phyloP scores from a whole-genome alignment of 345 rosid species.

The Raphanus raphanistrum region DNA sequence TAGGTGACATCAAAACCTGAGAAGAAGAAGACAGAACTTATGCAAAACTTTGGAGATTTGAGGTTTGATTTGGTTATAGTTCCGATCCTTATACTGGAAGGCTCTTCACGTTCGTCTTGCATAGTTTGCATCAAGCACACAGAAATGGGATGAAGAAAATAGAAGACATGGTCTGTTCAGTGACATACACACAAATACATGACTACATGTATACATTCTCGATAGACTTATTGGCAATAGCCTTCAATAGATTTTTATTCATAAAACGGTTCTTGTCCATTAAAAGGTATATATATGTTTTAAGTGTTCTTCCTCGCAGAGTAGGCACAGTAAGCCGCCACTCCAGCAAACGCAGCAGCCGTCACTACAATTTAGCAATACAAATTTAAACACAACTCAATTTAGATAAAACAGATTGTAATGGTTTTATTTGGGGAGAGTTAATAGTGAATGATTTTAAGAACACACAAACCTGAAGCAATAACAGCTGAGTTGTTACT shows the following conservation, averaged over 20 bases:
- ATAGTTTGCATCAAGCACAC: no score
- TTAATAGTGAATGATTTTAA: not conserved
- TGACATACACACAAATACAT: not conserved
- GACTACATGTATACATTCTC: constrained; percentile 2
- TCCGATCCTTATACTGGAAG: no score
- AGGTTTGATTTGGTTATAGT: no score
- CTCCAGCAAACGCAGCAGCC: constrained; percentile 42
- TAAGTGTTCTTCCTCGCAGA: constrained; percentile 35
- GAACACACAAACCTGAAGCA: constrained; percentile 37
- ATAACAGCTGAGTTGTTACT: constrained; percentile 32
- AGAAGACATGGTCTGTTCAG: constrained; percentile 11
- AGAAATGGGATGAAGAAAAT: constrained; percentile 21
- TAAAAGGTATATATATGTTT: not conserved
- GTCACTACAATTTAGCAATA: constrained; percentile 25
- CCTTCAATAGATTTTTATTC: not conserved
- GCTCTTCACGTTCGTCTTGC: no score
- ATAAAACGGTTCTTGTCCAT: not conserved
- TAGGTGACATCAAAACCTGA: no score
- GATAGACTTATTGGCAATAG: not conserved
- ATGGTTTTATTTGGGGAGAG: not conserved
- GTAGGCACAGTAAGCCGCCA: constrained; percentile 40
- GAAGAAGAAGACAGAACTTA: no score
- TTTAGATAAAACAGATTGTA: not conserved
- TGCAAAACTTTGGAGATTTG: no score
- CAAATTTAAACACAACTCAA: not conserved